Evolutionary conservation across 2,329 filamentous ascomycete species (phyloP).

Genomic region (Trichoderma sp.): DNA sequence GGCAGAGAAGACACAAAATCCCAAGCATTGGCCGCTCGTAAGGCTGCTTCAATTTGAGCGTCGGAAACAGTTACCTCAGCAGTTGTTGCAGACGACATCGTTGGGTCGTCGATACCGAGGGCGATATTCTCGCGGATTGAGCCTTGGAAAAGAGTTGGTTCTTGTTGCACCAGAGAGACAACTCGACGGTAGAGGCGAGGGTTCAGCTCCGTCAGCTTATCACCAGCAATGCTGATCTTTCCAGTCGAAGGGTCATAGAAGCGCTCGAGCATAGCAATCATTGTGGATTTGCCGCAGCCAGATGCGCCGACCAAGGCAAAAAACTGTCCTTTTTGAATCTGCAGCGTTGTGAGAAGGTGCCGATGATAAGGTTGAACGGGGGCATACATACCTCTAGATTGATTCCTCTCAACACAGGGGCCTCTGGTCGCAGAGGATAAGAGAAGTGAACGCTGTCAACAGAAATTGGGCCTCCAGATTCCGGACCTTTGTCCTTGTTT

Average conservation of each 20-base stretch:
- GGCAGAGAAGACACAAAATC: conserved; percentile 77
- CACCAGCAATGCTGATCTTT: conserved; percentile 50
- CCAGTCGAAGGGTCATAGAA: conserved; percentile 53
- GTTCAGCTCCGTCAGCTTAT: conserved; percentile 48
- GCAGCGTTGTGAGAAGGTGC: neutral
- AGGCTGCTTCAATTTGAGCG: conserved; percentile 48
- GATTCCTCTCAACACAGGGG: conserved; percentile 49
- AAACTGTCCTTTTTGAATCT: conserved; percentile 53
- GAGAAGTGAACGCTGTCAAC: conserved; percentile 64
- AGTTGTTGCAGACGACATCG: conserved; percentile 27
- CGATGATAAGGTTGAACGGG: neutral
- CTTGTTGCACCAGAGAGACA: conserved; percentile 62
- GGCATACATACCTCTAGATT: conserved; percentile 39
- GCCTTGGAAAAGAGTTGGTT: conserved; percentile 73
- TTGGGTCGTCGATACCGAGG: conserved; percentile 30
- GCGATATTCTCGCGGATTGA: conserved; percentile 81
- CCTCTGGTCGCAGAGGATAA: conserved; percentile 57
- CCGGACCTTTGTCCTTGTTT: conserved; percentile 45
- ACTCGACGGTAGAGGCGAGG: conserved; percentile 55
- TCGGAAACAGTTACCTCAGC: conserved; percentile 38
- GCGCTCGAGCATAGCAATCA: conserved; percentile 56
- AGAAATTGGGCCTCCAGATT: conserved; percentile 44
- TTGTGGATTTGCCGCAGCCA: conserved; percentile 65
- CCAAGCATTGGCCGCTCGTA: conserved; percentile 53
- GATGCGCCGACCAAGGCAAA: conserved; percentile 59